Conservation (phyloP, 2,329 filamentous ascomycete genomes). For the Xylaria sp. region DNA sequence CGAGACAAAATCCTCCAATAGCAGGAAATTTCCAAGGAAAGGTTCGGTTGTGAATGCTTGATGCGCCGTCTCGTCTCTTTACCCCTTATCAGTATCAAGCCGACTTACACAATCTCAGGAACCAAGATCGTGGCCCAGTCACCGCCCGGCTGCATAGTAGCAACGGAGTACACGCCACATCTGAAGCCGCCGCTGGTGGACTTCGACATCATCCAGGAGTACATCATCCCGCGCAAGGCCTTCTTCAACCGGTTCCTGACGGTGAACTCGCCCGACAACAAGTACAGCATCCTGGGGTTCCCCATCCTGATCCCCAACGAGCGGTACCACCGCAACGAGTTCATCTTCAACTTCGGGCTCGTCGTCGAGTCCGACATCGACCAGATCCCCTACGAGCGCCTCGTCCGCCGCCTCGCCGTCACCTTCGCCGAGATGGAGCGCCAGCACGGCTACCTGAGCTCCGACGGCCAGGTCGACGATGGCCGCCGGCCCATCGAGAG, state of each 20-base stretch:
- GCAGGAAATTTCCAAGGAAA: neutral
- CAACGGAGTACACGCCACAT: constrained; percentile 40
- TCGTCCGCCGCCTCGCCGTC: constrained; percentile 82
- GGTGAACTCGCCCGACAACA: constrained; percentile 70
- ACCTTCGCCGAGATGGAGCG: constrained; percentile 90
- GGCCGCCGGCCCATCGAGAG: constrained; percentile 76
- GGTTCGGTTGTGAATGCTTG: neutral
- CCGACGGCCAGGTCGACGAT: constrained; percentile 44
- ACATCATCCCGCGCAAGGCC: constrained; percentile 91
- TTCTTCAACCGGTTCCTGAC: constrained; percentile 92
- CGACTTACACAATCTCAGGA: constrained; percentile 44
- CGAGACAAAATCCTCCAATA: neutral
- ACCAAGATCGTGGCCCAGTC: constrained; percentile 66
- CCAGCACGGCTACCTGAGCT: constrained; percentile 80
- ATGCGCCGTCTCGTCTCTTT: constrained; percentile 3
- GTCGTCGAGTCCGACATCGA: constrained; percentile 71
- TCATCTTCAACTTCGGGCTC: constrained; percentile 97
- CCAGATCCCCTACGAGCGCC: constrained; percentile 77
- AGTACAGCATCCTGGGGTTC: constrained; percentile 80
- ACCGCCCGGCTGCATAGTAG: constrained; percentile 64
- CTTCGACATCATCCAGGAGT: constrained; percentile 85
- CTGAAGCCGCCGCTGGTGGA: constrained; percentile 70
- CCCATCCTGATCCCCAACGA: constrained; percentile 84
- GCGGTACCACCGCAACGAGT: constrained; percentile 88
- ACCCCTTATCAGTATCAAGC: neutral